Evolutionary conservation across 768 basidiomycete species (phyloP).

Genomic region (Kwoniella bestiolae): DNA sequence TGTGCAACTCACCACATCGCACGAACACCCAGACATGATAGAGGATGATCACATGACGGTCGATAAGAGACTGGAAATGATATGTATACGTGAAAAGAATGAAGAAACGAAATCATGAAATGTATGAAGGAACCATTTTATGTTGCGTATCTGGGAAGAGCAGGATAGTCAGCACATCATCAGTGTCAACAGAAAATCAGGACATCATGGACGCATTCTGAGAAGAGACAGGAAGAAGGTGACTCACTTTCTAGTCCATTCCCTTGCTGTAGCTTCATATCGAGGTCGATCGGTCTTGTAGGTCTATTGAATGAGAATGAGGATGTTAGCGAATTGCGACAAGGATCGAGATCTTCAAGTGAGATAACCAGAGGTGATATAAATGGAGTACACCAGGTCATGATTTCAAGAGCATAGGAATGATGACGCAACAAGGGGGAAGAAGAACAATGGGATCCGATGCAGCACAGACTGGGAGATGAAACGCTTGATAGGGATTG

Average conservation of each 20-base stretch:
- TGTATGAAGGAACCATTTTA: slow-evolving; percentile 21
- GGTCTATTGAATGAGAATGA: slow-evolving; percentile 62
- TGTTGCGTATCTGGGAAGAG: slow-evolving; percentile 26
- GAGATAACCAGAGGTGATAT: neutral
- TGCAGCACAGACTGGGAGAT: neutral
- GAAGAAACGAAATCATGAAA: slow-evolving; percentile 15
- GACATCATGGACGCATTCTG: neutral
- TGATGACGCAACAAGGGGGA: neutral
- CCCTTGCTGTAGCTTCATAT: slow-evolving; percentile 96
- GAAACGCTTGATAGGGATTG: too few species aligned
- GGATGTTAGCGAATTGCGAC: too few species aligned
- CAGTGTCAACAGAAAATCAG: too few species aligned
- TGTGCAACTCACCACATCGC: too few species aligned
- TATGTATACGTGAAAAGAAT: slow-evolving; percentile 20
- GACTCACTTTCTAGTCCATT: slow-evolving; percentile 97
- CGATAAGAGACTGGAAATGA: slow-evolving; percentile 1
- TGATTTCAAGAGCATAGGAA: too few species aligned
- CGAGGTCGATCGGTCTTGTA: slow-evolving; percentile 99
- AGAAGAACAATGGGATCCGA: neutral
- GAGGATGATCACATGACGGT: slow-evolving; percentile 25
- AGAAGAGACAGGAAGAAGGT: neutral
- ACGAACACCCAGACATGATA: slow-evolving; percentile 10
- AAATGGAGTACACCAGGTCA: too few species aligned
- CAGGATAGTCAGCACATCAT: too few species aligned
- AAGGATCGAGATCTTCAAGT: too few species aligned